These are phyloP conservation scores for Hevea brasiliensis DNA, from an alignment of 345 rosid genomes.

Conservation along the genomic window DNA sequence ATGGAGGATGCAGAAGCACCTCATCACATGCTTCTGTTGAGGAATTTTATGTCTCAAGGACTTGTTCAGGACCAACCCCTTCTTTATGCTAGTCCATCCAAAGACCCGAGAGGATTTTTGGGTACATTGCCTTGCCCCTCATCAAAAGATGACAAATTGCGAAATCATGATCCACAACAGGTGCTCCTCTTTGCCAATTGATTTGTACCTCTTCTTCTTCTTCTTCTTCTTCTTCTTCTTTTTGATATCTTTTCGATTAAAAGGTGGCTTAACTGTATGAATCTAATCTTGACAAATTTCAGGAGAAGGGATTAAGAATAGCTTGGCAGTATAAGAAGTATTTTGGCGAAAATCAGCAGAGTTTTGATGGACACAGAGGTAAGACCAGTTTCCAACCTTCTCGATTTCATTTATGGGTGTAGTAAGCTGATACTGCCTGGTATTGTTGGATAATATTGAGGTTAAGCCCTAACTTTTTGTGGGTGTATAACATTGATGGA, in stretches of 20 bases:
- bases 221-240: too few relatives aligned
- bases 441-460: not conserved
- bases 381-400: not conserved
- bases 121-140: slow-evolving; percentile 86
- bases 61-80: slow-evolving; percentile 81
- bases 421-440: not conserved
- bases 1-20: slow-evolving; percentile 99
- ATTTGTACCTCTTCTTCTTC: not conserved
- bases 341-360: slow-evolving; percentile 61
- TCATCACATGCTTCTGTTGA: slow-evolving; percentile 89
- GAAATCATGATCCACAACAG: slow-evolving; percentile 44
- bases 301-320: slow-evolving; percentile 79
- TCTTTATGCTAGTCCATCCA: slow-evolving; percentile 77
- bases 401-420: not conserved
- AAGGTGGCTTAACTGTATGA: not conserved
- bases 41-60: slow-evolving; percentile 97
- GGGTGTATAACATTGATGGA: not conserved
- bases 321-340: slow-evolving; percentile 95
- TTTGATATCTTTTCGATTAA: not conserved
- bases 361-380: slow-evolving; percentile 41
- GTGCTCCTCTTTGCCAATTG: slow-evolving; percentile 29
- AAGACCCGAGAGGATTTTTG: slow-evolving; percentile 75
- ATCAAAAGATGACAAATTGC: slow-evolving; percentile 62
- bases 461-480: not conserved
- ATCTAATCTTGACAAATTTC: slow-evolving; percentile 14